phyloP scores from a whole-genome alignment of 305 asterid genomes.

The Rubia tinctorum region DNA sequence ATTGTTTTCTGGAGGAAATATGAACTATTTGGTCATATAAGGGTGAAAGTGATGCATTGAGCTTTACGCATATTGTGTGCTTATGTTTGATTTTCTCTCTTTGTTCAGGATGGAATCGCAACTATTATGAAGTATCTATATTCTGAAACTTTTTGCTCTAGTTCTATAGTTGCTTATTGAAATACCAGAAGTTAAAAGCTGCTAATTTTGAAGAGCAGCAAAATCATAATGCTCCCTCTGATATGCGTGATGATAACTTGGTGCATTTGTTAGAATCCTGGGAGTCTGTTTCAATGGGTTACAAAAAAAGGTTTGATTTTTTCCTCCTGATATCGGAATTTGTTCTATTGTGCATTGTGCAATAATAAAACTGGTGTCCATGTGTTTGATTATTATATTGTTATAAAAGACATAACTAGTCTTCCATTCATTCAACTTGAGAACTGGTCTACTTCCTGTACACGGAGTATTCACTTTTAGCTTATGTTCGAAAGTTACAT shows the following conservation, averaged over 20 bases:
- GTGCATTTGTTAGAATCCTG: slow-evolving; percentile 76
- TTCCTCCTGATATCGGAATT: background rate
- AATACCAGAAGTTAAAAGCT: slow-evolving; percentile 69
- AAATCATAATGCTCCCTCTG: slow-evolving; percentile 26
- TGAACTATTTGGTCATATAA: background rate
- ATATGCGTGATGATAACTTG: slow-evolving; percentile 21
- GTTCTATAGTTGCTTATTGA: slow-evolving; percentile 28
- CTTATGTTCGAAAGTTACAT: background rate
- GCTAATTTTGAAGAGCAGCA: slow-evolving; percentile 34
- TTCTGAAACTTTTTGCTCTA: no score
- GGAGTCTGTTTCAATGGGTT: slow-evolving; percentile 93
- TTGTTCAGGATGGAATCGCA: slow-evolving; percentile 52
- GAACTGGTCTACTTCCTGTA: background rate
- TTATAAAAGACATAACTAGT: background rate
- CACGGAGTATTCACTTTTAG: no score
- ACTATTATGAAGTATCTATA: slow-evolving; percentile 45
- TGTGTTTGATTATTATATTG: background rate
- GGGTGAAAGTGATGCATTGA: background rate
- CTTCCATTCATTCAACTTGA: background rate
- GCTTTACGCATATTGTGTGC: background rate
- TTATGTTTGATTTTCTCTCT: slow-evolving; percentile 6
- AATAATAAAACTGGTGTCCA: slow-evolving; percentile 8
- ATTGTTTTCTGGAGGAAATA: background rate
- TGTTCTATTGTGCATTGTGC: background rate
- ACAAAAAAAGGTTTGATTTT: slow-evolving; percentile 65